Base-by-base conservation (phyloP, 2,329 filamentous ascomycete species). In the Aspergillus ibericus region DNA sequence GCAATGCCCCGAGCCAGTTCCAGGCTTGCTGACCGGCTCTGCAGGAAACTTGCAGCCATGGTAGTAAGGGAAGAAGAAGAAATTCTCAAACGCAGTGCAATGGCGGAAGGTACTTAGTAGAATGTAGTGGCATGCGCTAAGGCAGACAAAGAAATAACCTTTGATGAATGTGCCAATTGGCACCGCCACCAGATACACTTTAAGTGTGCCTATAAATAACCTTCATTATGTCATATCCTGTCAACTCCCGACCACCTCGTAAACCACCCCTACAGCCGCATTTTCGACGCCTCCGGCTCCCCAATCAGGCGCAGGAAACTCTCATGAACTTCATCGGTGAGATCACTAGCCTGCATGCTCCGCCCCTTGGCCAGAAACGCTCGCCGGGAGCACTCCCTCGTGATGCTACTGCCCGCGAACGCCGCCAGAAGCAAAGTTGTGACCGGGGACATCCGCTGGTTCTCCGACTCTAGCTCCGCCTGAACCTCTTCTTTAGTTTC, bases 281-380 rank as follows among this genome's bases (percentile, higher is more conserved):
- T 61, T 56, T 77, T 77, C 29, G 75, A 71, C 15, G 68, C 79
- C 36, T 83, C 84, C 3, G 83, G 82, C 65, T 93, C 90, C 0
- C 92, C 93, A 70, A 97, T 89, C 16, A 96, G 75, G 59, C 87
- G 86, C 68, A 90, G 74, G 75, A 97, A 98, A 0, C 92, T 90
- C 34, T 80, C 80, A 69, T 96, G 89, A 9, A 99, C 90, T 77
- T 96, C 89, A 16, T 95, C 92, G 0, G 93, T 97, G 72, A 99
- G 78, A 76, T 98, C 95, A 66, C 90, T 92, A 0, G 95, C 95
- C 79, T 98, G 95, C 72, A 99, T 78, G 71, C 90, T 92, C 63
- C 95, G 85, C 0, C 95, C 93, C 70, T 88, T 91, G 74, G 93
- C 90, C 67, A 85, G 82, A 76, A 96, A 99, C 0, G 95, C 95